Evolutionary conservation across 1,284 basidiomycete species (phyloP), one percentile per base, ranked within the genome.

Genomic region (Peniophora sp.): DNA sequence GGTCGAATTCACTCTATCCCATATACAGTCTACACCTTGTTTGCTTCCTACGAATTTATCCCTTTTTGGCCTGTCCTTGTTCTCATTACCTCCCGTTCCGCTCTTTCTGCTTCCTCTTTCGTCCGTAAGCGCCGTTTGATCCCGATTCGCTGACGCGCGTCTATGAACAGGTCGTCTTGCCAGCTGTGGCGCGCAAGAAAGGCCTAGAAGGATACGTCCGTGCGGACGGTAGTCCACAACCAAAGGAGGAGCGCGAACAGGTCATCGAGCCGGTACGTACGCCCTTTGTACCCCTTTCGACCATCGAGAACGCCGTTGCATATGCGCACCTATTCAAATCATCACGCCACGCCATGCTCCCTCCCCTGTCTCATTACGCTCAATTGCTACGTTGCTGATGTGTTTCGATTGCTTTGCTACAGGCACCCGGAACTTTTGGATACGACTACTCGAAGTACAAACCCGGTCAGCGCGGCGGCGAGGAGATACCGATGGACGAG

Each of bases 401-500:
- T n/a, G n/a, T n/a, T n/a, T n/a, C n/a, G n/a, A n/a, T 39, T 55
- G 35, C 52, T 54, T 43, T 36, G 24, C 46, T 37, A 27, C 56
- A 88, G 86, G 87, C 86, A 22, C 85, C 87, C 15, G 87, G 87
- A n/a, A 89, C 86, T 36, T 90, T 90, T 62, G 86, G 83, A 0
- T 88, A 73, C 59, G 82, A 88, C 59, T 74, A 76, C 50, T 70
- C 78, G 11, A 88, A 87, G 63, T 79, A 80, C 58, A 76, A 81
- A 23, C 71, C 72, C 15, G 62, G 63, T 23, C 47, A 52, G 23
- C 65, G 68, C 49, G 61, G 56, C 15, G n/a, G 37, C 37, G 71
- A 73, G 18, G 63, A 64, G n/a, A 80, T 86, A 47, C 73, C 72
- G 18, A 79, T 87, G 82, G 74, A 78, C 58, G 81, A 85, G 52